Base-by-base conservation (phyloP, 1,284 basidiomycete species). In the Puccinia triticina region DNA sequence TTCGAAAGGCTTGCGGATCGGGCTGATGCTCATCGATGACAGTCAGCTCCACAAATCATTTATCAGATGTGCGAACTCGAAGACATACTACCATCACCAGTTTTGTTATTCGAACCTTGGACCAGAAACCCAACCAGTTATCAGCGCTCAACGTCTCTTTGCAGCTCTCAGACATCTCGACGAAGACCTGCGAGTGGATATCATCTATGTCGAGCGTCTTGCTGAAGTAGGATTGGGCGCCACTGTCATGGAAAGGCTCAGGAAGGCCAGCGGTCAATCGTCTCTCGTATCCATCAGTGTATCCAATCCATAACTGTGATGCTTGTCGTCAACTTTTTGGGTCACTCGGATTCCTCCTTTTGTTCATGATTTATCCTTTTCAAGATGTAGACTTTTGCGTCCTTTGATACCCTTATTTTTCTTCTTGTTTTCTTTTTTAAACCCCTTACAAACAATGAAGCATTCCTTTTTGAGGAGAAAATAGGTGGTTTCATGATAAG, bases 191-290 rank as follows among this genome's bases (percentile, higher is more conserved):
- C 23, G 1, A 14, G 80, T 82, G 4, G 64, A 82, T 69, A 11
- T 82, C 16, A 82, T 82, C 55, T 76, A 67, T 40, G 80, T 69
- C n/a, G 80, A 82, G 61, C 32, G 37, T 64, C 43, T 55, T 14
- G 26, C 73, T 59, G n/a, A 67, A n/a, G 21, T n/a, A 18, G 73
- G 73, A 4, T 66, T 82, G n/a, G 80, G 80, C 32, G 48, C 59
- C 23, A 82, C 80, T 4, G 73, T 82, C 26, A 82, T 82, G 72
- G 80, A 82, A 57, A 76, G 80, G 34, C 55, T 82, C 21, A 43
- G 37, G 7, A 82, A 82, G 37, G 72, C 80, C 21, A 77, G 75
- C 43, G 64, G 64, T 5, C 34, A 66, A 23, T 10, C 37, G 21
- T 40, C 64, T 12, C 64, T 12, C 64, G 3, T 66, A 23, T 40